These are phyloP conservation scores for Solanum piurae DNA, from an alignment of 257 asterid species.

Conservation along the genomic window DNA sequence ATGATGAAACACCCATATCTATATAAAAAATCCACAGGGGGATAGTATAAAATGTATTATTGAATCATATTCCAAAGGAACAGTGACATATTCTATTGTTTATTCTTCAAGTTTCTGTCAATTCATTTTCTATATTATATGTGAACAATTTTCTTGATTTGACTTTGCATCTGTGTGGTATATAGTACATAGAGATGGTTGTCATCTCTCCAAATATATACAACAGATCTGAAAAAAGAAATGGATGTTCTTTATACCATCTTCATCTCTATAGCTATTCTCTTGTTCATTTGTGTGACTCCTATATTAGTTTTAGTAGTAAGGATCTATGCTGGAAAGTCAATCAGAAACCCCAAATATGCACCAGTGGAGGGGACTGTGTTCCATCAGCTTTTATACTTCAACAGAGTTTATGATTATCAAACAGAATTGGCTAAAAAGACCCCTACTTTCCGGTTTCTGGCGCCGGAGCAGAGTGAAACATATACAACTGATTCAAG, in stretches of 20 bases:
- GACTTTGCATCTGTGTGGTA: not conserved
- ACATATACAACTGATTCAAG: conserved; percentile 41
- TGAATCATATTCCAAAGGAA: not conserved
- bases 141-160: not conserved
- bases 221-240: not conserved
- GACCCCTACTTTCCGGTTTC: conserved; percentile 31
- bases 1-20: not conserved
- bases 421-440: conserved; percentile 27
- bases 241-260: conserved; percentile 3
- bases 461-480: conserved; percentile 45
- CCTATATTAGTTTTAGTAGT: conserved; percentile 16
- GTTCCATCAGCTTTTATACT: conserved; percentile 46
- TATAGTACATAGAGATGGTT: not conserved
- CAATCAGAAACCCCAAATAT: conserved; percentile 26
- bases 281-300: conserved; percentile 2
- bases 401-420: conserved; percentile 40
- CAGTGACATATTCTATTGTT: not conserved
- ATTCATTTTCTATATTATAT: not conserved
- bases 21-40: not conserved
- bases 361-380: conserved; percentile 65
- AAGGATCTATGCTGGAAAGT: conserved; percentile 34
- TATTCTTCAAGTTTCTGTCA: not conserved
- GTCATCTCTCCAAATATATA: not conserved
- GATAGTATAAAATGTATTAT: not conserved
- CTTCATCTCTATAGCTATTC: conserved; percentile 1